Evolutionary conservation across 1,284 basidiomycete species (phyloP), one percentile per base, ranked within the genome.

Genomic region (Termitomyces sp.): DNA sequence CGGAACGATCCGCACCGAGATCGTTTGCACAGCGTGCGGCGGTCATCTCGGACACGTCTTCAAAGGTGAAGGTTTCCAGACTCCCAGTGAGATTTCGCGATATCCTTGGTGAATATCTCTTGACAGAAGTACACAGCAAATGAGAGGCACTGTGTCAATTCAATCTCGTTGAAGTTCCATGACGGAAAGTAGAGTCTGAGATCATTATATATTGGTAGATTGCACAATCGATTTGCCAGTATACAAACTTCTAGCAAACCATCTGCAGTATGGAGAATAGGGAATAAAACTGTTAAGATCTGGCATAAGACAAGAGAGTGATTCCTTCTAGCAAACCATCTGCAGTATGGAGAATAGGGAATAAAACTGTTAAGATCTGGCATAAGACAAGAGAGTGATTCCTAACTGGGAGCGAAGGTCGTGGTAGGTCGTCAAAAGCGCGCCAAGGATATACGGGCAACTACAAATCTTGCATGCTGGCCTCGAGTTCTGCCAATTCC

Each of bases 21-120:
- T 94, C 47, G 88, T 82, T 21, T 93, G 90, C 66, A 80, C 86
- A 12, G 85, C 87, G 0, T 96, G 94, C 62, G 92, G 91, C 12
- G 92, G 94, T 1, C 94, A 97, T 68, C 77, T 97, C 10, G 94
- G 94, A 2, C 94, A 97, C 66, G 90, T 97, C 50, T 98, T 97
- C 79, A 89, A 87, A 65, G 94, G 94, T 31, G 94, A 97, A 71
- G 88, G 90, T 2, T 90, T 80, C 67, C 55, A 69, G 5, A 89
- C 82, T 0, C 88, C 89, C 5, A 90, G 89, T 90, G 65, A 19
- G 78, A 9, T 58, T 64, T 49, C 60, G 52, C 63, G 62, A 51
- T 56, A 55, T 58, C 38, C 17, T 39, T 24, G 19, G 42, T 19
- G 12, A 21, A 9, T 5, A 7, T 30, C 15, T 26, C 30, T 36